These are phyloP conservation scores for peach (Prunus persica) DNA, from an alignment of 306 rosid genomes.

Conservation along the genomic window Prunus_persica_NCBIv2 NC_034012.1:18646501-18647000, in stretches of 20 bases:
- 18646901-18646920: background rate
- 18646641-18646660: too few relatives aligned
- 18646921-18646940: too few relatives aligned
- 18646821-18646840: constrained; percentile 83
- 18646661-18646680: too few relatives aligned
- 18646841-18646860: constrained; percentile 95
- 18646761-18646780: constrained; percentile 58
- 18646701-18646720: constrained; percentile 57
- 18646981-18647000: background rate
- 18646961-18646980: background rate
- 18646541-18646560: too few relatives aligned
- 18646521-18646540: too few relatives aligned
- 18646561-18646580: too few relatives aligned
- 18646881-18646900: constrained; percentile 66
- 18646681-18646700: background rate
- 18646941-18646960: background rate
- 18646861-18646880: constrained; percentile 80
- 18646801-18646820: constrained; percentile 96
- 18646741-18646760: constrained; percentile 77
- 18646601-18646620: too few relatives aligned
- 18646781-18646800: constrained; percentile 75
- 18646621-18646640: too few relatives aligned
- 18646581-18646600: too few relatives aligned
- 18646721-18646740: constrained; percentile 53
- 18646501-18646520: too few relatives aligned